Conservation (phyloP, 2,329 filamentous ascomycete species). For the Aspergillus fumigatus region DNA sequence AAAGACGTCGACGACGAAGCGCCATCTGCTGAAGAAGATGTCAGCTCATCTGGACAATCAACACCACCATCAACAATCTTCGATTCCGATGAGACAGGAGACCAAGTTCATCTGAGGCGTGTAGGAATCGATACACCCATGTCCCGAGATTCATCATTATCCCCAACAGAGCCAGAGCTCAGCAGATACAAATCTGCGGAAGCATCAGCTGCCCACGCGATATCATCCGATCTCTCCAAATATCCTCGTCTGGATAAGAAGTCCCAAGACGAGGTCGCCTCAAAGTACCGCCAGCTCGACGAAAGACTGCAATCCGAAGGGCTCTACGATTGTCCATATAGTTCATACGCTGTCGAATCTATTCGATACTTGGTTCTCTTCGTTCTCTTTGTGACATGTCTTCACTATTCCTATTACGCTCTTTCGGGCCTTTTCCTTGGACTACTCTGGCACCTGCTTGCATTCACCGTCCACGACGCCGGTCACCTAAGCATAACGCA, state of each 20-base stretch:
- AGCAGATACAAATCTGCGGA: too few species aligned
- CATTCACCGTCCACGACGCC: slow-evolving; percentile 91
- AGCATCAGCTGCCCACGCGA: neutral
- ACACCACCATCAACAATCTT: neutral
- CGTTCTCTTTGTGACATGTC: slow-evolving; percentile 46
- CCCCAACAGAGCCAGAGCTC: too few species aligned
- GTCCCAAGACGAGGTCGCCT: slow-evolving; percentile 68
- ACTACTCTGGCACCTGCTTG: slow-evolving; percentile 86
- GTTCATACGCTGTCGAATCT: slow-evolving; percentile 66
- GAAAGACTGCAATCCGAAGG: slow-evolving; percentile 53
- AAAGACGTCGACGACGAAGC: slow-evolving; percentile 7
- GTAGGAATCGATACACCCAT: neutral
- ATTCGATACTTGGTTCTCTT: slow-evolving; percentile 62
- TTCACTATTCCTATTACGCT: slow-evolving; percentile 62
- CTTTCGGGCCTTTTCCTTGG: slow-evolving; percentile 72
- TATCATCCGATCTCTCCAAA: slow-evolving; percentile 60
- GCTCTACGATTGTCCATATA: slow-evolving; percentile 76
- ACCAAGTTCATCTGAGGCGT: slow-evolving; percentile 9
- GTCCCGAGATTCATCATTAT: neutral
- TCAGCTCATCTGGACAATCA: too few species aligned
- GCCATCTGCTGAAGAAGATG: too few species aligned
- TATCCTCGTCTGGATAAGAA: slow-evolving; percentile 70
- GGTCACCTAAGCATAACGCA: slow-evolving; percentile 98
- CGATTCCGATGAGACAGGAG: neutral
- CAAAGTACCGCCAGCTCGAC: slow-evolving; percentile 45